Base-by-base conservation (phyloP, 257 asterid genomes). In the Nicotiana benthamiana region DNA sequence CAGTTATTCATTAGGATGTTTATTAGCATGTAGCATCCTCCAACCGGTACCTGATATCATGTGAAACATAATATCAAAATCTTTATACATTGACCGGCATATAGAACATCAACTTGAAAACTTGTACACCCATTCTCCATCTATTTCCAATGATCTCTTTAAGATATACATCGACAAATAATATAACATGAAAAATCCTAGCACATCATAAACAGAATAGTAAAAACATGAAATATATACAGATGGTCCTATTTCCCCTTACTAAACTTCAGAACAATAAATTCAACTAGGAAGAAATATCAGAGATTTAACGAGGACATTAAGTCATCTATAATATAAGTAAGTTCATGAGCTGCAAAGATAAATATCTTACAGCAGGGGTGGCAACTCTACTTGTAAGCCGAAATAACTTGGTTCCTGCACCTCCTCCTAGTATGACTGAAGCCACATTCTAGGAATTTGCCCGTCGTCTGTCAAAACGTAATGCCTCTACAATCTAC, bases 1-100 rank as follows among this genome's bases (percentile, higher is more conserved):
- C 99, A 95, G 85, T 95, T 95, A 91, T 98, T 95, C 99, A 95
- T 92, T 26, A 97, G 97, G 43, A 95, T 90, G 86, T 95, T 98
- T 15, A 95, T 93, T 67, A 95, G 90, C 85, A 91, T 90, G 81
- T 92, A 95, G 90, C 99, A 95, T 62, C 99, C 99, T 22, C 99
- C 99, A 59, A 95, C 89, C 0, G 99, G 97, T 77, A 95, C 98
- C 99, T 95, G 89, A 75, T 75, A 66, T 65, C 46, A 68, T 36
- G 75, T 79, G 30, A 76, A 64, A 70, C 80, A 72, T 59, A 53
- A 28, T 48, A 79, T 51, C 18, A 78, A 51, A 54, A 84, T 59
- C 51, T 76, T 57, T 81, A 32, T 36, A 46, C 36, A 83, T 34
- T 11, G 46, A 52, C 28, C 30, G 28, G 2, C 27, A 26, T 4